phyloP scores from a whole-genome alignment of 441 rosid genomes.

The Bocquillonia castaneifolia region DNA sequence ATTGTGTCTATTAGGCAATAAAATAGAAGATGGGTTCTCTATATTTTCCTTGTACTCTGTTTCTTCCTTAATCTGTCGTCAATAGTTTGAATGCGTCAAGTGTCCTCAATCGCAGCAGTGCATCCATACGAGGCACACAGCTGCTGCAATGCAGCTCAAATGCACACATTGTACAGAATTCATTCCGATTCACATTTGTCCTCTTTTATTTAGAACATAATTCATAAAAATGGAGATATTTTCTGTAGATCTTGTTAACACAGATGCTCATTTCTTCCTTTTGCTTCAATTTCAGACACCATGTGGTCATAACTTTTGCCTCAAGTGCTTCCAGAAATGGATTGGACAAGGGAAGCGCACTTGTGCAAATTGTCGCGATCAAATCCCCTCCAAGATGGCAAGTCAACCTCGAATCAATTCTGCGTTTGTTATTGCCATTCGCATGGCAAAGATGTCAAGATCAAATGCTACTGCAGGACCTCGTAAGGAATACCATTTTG shows the following conservation, averaged over 20 bases:
- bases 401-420: constrained; percentile 67
- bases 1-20: no score
- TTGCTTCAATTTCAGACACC: constrained; percentile 71
- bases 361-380: constrained; percentile 57
- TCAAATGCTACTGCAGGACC: constrained; percentile 20
- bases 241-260: no score
- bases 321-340: constrained; percentile 79
- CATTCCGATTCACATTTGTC: no score
- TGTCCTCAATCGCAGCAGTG: neutral
- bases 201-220: no score
- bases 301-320: constrained; percentile 81
- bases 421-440: constrained; percentile 55
- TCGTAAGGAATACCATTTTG: constrained; percentile 39
- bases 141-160: no score
- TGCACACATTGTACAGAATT: no score
- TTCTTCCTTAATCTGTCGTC: neutral
- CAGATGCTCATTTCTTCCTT: neutral
- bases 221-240: no score
- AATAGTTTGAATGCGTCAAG: neutral
- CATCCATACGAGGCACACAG: no score
- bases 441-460: constrained; percentile 54
- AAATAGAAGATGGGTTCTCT: neutral
- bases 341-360: constrained; percentile 47
- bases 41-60: neutral
- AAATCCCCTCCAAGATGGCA: constrained; percentile 48